Base-by-base conservation (phyloP, 768 basidiomycete genomes). In the Lanmaoa rubissima region DNA sequence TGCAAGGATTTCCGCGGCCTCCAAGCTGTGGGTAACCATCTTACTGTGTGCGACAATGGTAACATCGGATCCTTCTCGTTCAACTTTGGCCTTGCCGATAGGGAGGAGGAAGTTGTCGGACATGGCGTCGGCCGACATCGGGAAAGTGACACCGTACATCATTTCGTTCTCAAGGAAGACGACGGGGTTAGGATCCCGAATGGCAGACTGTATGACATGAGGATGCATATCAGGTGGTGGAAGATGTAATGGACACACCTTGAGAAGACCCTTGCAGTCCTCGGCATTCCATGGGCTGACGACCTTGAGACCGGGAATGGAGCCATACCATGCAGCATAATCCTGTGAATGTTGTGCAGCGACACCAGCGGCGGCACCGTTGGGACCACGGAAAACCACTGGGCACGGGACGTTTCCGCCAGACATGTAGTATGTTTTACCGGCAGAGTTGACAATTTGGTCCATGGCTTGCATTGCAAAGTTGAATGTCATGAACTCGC, bases 401-500 rank as follows among this genome's bases (percentile, higher is more conserved):
- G 97, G 94, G 79, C 96, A 98, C 12, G 94, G 92, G 17, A 98
- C 95, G 68, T 94, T 98, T 61, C 97, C 97, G 56, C 97, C 97
- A 39, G 97, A 98, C 97, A 99, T 99, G 84, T 99, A 99, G 77
- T 98, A 95, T 5, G 97, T 99, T 81, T 98, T 99, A 58, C 93
- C 97, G 54, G 90, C 97, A n/a, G 97, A 98, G 83, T 99, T 99
- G 75, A 99, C 94, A 61, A 99, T 99, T 70, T 99, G 97, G 78
- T 99, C 97, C 73, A 99, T 98, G 56, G 97, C 95, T 77, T 95
- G 94, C 96, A 98, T 99, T 62, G 96, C 96, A 72, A 99, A 98
- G 82, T 99, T 98, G 82, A 96, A 98, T 16, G 96, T 98, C 96
- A 98, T 98, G 80, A 98, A 99, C 80, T 98, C 96, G 82, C 95